Base-by-base conservation (phyloP, 2,329 filamentous ascomycete genomes). In the Fusarium hostae region DNA sequence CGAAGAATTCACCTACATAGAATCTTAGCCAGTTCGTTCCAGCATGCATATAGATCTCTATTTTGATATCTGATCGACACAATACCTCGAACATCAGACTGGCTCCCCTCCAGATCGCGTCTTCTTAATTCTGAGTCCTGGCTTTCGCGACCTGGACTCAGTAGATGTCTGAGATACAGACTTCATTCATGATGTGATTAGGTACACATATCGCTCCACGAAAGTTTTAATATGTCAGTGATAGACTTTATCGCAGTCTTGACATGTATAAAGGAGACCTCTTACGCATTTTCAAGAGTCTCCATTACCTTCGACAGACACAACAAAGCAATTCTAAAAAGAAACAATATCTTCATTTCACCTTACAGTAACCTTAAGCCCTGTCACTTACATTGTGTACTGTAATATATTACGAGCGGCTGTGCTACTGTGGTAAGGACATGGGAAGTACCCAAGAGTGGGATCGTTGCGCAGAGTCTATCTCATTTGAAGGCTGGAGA, bases 161-260 rank as follows among this genome's bases (percentile, higher is more conserved):
- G 3, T 6, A 22, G 7, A 18, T 2, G 2, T 7, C n/a, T 22
- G 28, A 22, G 20, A 32, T 2, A 9, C 10, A 32, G 10, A 9
- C 7, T 12, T 18, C 5, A 32, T 48, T 15, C 15, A 18, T 0
- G 7, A 2, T 2, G n/a, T 24, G n/a, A 32, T 32, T 24, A 24
- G 4, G 0, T 11, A 15, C 3, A 4, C 11, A 0, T 9, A 1
- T 2, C 2, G 0, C 2, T 8, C 9, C 0, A n/a, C 13, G 10
- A 2, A 11, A 8, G 2, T n/a, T 16, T 5, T 6, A 0, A 32
- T 22, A 2, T 12, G 20, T 13, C 6, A 1, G 2, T 48, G 5
- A 2, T 7, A 32, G 6, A 9, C 45, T 7, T 13, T 7, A 48
- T 50, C 28, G 32, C 5, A 22, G 28, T 8, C 20, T 13, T 11